Base-by-base conservation (phyloP, 495 filamentous ascomycete genomes). In the Darksidea phi region DNA sequence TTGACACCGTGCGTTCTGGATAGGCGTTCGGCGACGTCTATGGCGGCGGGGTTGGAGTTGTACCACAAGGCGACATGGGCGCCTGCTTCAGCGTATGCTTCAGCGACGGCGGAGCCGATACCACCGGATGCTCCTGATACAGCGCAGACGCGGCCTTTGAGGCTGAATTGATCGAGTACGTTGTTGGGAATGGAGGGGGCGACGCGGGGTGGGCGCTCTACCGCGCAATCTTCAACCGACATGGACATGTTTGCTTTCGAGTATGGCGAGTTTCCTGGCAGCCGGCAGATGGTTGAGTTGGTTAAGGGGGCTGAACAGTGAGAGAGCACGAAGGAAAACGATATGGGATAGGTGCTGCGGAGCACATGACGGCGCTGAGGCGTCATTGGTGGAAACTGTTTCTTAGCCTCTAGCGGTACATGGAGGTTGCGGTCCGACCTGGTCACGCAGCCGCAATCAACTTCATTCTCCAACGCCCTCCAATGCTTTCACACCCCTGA, bases 1-100 rank as follows among this genome's bases (percentile, higher is more conserved):
- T 70, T 76, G 8, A 81, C 50, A 15, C 63, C 65, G 42, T 78
- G 72, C 8, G 51, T 49, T 41, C 68, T 57, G 0, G 72, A 71
- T 18, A 81, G 37, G 0, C 51, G 37, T 53, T 74, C 42, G 1
- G 73, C 68, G 23, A 73, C 76, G 20, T 70, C 51, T 38, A 79
- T 72, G 6, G 70, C 70, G 7, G 55, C 52, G 36, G 52, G 26
- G 54, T 73, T 73, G 54, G 57, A 60, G 48, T 73, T 70, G 53
- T 73, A 73, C 69, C 69, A 73, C 6, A 73, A 46, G 20, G 69
- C 69, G 1, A 73, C 63, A 46, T 70, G 47, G 15, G 42, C 69
- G 1, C 69, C 69, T 1, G 71, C 71, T 45, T 73, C 71, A 10
- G 71, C 71, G 23, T 67, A 67, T 2, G 71, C 69, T 42, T 69